A percentile compares a stretch with the other conserved stretches of the same genome.
Conservation (phyloP, 208 protist genomes). For the Leishmania gerbilli region DNA sequence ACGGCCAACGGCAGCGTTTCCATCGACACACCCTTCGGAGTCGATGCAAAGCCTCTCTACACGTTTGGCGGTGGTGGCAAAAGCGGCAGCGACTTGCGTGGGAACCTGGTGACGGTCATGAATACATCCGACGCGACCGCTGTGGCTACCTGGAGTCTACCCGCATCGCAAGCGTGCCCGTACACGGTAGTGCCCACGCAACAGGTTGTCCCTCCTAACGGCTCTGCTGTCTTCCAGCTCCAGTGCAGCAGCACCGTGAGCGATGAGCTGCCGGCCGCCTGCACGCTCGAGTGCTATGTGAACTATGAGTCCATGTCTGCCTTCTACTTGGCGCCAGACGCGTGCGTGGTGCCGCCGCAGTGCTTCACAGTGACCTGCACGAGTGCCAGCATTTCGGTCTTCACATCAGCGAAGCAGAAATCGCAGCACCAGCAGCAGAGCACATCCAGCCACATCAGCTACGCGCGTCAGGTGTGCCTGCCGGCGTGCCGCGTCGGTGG, state of each 20-base stretch:
- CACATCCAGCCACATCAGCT: slow-evolving; percentile 14
- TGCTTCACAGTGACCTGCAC: slow-evolving; percentile 75
- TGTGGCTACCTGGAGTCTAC: slow-evolving; percentile 78
- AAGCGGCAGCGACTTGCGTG: slow-evolving; percentile 2
- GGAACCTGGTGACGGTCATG: slow-evolving; percentile 58
- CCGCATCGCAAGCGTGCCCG: slow-evolving; percentile 30
- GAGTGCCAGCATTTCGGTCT: background rate
- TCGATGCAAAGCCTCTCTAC: slow-evolving; percentile 31
- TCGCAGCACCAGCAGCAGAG: background rate
- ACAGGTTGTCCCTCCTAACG: slow-evolving; percentile 56
- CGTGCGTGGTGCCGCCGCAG: slow-evolving; percentile 74
- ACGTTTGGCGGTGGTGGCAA: slow-evolving; percentile 12
- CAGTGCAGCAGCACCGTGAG: slow-evolving; percentile 15
- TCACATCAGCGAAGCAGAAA: slow-evolving; percentile 3
- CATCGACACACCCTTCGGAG: slow-evolving; percentile 24
- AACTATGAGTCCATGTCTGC: slow-evolving; percentile 86
- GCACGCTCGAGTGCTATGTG: slow-evolving; percentile 90
- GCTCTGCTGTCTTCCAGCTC: slow-evolving; percentile 32
- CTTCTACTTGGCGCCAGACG: slow-evolving; percentile 72
- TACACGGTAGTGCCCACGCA: slow-evolving; percentile 63
- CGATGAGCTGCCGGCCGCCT: slow-evolving; percentile 13
- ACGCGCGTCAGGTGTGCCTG: slow-evolving; percentile 39
- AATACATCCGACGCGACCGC: slow-evolving; percentile 59
- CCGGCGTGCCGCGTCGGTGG: slow-evolving; percentile 51
- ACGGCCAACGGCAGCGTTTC: slow-evolving; percentile 11